These are phyloP conservation scores for Metschnikowia chrysomelidarum DNA, from an alignment of 805 yeast genomes.

Conservation along the genomic window DNA sequence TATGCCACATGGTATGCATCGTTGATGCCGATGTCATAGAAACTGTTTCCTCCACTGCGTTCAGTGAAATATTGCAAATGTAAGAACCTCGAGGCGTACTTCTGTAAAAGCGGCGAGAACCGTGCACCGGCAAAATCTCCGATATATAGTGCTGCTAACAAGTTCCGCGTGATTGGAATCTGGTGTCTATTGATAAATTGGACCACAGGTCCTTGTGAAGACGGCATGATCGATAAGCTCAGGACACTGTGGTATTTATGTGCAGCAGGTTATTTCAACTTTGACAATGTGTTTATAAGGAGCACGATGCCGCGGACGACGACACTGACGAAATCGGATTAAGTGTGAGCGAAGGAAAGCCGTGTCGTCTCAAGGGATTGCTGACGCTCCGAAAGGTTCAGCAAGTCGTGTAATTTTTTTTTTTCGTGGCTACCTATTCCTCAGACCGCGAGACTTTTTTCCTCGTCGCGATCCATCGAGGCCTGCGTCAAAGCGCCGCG, in stretches of 20 bases:
- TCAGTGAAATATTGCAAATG: slow-evolving; percentile 30
- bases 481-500: too few species aligned
- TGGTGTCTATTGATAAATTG: slow-evolving; percentile 35
- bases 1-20: slow-evolving; percentile 54
- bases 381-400: slow-evolving; percentile 4
- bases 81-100: slow-evolving; percentile 34
- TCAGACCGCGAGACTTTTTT: slow-evolving; percentile 12
- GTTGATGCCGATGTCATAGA: slow-evolving; percentile 54
- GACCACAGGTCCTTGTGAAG: slow-evolving; percentile 12
- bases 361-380: slow-evolving; percentile 7
- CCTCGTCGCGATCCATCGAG: slow-evolving; percentile 5
- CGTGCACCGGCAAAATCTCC: slow-evolving; percentile 22
- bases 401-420: too few species aligned
- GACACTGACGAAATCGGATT: slow-evolving; percentile 6
- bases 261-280: too few species aligned
- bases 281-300: too few species aligned
- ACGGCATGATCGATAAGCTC: slow-evolving; percentile 5
- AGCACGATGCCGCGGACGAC: too few species aligned
- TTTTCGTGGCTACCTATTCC: slow-evolving; percentile 9
- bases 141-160: slow-evolving; percentile 28
- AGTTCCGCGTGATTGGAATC: slow-evolving; percentile 29
- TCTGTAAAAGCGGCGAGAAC: slow-evolving; percentile 18
- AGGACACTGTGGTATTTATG: too few species aligned
- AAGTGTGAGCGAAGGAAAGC: background rate
- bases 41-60: slow-evolving; percentile 14